phyloP scores from a whole-genome alignment of 1,139 yeast species.

The Scheffersomyces quercinus region DNA sequence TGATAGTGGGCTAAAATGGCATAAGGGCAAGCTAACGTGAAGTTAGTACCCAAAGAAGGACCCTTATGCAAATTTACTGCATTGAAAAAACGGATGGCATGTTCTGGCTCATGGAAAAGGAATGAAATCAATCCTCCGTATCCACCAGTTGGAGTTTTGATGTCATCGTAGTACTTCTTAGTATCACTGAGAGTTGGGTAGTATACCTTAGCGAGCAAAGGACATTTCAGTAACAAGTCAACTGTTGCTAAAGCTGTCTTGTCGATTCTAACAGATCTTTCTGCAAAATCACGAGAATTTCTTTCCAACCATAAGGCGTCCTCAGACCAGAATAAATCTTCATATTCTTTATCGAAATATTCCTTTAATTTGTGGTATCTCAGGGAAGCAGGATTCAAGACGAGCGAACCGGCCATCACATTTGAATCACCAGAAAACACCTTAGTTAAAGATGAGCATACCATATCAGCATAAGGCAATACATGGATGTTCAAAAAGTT shows the following conservation, averaged over 20 bases:
- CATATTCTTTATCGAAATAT: slow-evolving; percentile 57
- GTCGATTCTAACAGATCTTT: slow-evolving; percentile 68
- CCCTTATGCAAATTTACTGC: slow-evolving; percentile 80
- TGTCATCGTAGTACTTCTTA: slow-evolving; percentile 65
- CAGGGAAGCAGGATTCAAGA: slow-evolving; percentile 67
- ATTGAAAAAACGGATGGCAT: slow-evolving; percentile 77
- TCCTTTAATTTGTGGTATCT: slow-evolving; percentile 54
- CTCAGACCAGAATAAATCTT: slow-evolving; percentile 85
- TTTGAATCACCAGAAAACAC: slow-evolving; percentile 93
- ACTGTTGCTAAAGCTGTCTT: slow-evolving; percentile 60
- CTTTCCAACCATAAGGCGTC: slow-evolving; percentile 92
- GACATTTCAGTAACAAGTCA: slow-evolving; percentile 46
- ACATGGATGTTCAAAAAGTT: slow-evolving; percentile 84
- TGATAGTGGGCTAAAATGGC: slow-evolving; percentile 84
- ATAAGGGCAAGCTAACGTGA: slow-evolving; percentile 90
- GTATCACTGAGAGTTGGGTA: slow-evolving; percentile 67
- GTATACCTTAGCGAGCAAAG: slow-evolving; percentile 60
- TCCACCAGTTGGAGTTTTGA: slow-evolving; percentile 74
- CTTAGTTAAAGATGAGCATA: slow-evolving; percentile 85
- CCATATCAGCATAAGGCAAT: slow-evolving; percentile 78
- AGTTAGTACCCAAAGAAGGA: slow-evolving; percentile 92
- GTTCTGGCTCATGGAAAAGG: slow-evolving; percentile 63
- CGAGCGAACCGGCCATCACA: slow-evolving; percentile 91
- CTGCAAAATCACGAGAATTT: slow-evolving; percentile 84
- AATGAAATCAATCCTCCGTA: slow-evolving; percentile 90